Conservation (phyloP, 345 rosid species). For the Euphorbia lathyris region DNA sequence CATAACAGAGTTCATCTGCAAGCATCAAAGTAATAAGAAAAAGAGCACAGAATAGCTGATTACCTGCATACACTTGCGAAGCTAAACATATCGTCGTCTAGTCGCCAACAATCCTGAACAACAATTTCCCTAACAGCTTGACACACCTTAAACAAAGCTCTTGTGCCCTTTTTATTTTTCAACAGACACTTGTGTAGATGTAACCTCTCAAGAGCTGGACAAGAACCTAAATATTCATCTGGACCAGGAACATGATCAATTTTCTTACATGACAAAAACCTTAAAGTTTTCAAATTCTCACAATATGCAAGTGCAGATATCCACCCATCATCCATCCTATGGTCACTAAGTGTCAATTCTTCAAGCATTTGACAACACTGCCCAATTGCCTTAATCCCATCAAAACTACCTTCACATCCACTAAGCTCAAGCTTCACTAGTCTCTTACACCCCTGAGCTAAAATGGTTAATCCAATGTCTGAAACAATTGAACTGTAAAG, state of each 20-base stretch:
- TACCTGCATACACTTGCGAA: slow-evolving; percentile 72
- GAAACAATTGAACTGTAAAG: slow-evolving; percentile 64
- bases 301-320: slow-evolving; percentile 72
- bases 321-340: slow-evolving; percentile 94
- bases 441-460: slow-evolving; percentile 91
- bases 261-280: slow-evolving; percentile 62
- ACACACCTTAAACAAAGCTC: slow-evolving; percentile 72
- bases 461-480: slow-evolving; percentile 83
- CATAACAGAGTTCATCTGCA: not conserved
- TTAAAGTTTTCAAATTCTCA: slow-evolving; percentile 85
- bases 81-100: slow-evolving; percentile 67
- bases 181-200: slow-evolving; percentile 78
- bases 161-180: slow-evolving; percentile 52
- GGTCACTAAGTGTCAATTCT: slow-evolving; percentile 75
- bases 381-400: slow-evolving; percentile 91
- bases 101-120: slow-evolving; percentile 88
- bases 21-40: slow-evolving; percentile 7
- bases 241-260: slow-evolving; percentile 75
- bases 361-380: slow-evolving; percentile 96
- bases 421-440: slow-evolving; percentile 83
- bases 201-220: slow-evolving; percentile 74
- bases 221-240: slow-evolving; percentile 57
- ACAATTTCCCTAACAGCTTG: slow-evolving; percentile 63
- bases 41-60: not conserved
- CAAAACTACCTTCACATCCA: slow-evolving; percentile 90